Evolutionary conservation across 2,329 filamentous ascomycete species (phyloP).

Genomic region (Fusarium torreyae): DNA sequence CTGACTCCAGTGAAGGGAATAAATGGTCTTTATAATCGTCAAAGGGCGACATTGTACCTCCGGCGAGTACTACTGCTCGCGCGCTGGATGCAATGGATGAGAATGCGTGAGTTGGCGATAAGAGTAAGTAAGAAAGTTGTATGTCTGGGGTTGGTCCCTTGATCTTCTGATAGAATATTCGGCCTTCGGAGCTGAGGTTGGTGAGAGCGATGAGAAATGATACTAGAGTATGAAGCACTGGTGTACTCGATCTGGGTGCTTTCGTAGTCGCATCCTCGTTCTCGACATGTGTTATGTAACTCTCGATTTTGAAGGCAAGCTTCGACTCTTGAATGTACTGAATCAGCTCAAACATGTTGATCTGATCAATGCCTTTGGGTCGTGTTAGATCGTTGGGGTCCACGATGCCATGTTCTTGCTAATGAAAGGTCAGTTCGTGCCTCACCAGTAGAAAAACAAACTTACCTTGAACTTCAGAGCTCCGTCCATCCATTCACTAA

Average conservation of each 20-base stretch:
- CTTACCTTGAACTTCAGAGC: constrained; percentile 66
- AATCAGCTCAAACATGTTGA: constrained; percentile 92
- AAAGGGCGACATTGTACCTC: constrained; percentile 98
- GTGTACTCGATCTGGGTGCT: constrained; percentile 54
- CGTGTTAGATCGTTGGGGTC: constrained; percentile 80
- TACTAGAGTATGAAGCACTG: constrained; percentile 69
- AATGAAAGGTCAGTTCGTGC: background rate
- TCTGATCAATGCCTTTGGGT: constrained; percentile 91
- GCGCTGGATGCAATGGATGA: constrained; percentile 88
- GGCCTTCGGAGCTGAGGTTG: constrained; percentile 82
- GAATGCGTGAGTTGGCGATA: constrained; percentile 94
- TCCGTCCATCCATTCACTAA: constrained; percentile 77
- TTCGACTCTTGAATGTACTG: constrained; percentile 93
- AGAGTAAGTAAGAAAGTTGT: constrained; percentile 84
- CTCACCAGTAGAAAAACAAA: background rate
- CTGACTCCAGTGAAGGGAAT: constrained; percentile 78
- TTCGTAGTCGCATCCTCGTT: constrained; percentile 58
- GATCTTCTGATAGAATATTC: constrained; percentile 73
- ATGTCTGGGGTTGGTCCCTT: constrained; percentile 61
- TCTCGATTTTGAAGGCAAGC: constrained; percentile 93
- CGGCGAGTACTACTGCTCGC: constrained; percentile 89
- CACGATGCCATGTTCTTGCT: constrained; percentile 75
- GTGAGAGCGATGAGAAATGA: constrained; percentile 85
- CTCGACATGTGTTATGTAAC: constrained; percentile 79
- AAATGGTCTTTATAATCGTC: constrained; percentile 89